Conservation (phyloP, 495 filamentous ascomycete species). For the Sordaria brevicollis region DNA sequence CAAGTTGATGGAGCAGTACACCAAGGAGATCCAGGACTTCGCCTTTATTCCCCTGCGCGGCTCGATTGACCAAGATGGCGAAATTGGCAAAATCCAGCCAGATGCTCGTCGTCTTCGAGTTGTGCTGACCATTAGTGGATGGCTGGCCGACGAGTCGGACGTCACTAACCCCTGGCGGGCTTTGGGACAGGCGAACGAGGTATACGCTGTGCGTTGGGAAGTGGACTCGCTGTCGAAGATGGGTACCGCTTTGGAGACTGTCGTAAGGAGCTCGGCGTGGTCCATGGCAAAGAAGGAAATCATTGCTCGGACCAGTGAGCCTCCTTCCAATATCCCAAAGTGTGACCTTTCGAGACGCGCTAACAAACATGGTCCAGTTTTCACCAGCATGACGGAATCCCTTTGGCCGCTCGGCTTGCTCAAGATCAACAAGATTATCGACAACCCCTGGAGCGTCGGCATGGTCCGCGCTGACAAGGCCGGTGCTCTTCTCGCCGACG, state of each 20-base stretch:
- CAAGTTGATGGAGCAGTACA: conserved; percentile 79
- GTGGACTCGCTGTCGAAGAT: conserved; percentile 65
- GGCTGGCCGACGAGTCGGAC: conserved; percentile 63
- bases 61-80: conserved; percentile 12
- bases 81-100: conserved; percentile 30
- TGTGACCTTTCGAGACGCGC: conserved; percentile 16
- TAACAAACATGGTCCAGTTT: conserved; percentile 43
- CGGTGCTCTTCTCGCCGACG: conserved; percentile 74
- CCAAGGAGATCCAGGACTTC: conserved; percentile 80
- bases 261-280: conserved; percentile 72
- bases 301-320: conserved; percentile 37
- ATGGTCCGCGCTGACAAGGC: conserved; percentile 80
- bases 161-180: conserved; percentile 66
- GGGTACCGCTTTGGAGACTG: conserved; percentile 59
- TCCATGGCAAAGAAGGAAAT: conserved; percentile 66
- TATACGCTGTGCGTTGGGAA: conserved; percentile 82
- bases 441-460: conserved; percentile 82
- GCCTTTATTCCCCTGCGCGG: conserved; percentile 69
- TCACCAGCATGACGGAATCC: conserved; percentile 57
- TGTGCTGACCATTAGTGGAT: conserved; percentile 73
- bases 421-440: conserved; percentile 70
- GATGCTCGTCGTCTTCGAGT: conserved; percentile 60
- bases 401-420: conserved; percentile 70
- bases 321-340: conserved; percentile 1
- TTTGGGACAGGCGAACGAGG: conserved; percentile 58